phyloP scores from a whole-genome alignment of 2,329 filamentous ascomycete species.

The Cadophora malorum region DNA sequence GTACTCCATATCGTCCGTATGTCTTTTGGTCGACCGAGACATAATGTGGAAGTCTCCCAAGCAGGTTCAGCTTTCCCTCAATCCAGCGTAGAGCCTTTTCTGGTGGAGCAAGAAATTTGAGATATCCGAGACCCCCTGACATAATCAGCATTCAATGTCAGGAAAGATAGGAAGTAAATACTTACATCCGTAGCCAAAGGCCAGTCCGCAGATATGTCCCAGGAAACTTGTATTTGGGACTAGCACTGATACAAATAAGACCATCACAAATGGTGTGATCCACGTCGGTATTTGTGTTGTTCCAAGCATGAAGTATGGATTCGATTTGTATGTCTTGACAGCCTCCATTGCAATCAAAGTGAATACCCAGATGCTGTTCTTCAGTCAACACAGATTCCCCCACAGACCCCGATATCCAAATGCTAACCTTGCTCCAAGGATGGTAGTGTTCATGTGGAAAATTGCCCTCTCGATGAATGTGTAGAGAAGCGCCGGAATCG shows the following conservation, averaged over 20 bases:
- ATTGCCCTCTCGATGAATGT: conserved; percentile 78
- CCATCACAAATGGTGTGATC: conserved; percentile 82
- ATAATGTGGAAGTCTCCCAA: conserved; percentile 86
- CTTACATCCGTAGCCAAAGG: conserved; percentile 85
- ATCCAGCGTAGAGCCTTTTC: conserved; percentile 88
- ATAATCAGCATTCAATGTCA: conserved; percentile 34
- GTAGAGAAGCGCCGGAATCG: conserved; percentile 83
- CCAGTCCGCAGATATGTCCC: conserved; percentile 85
- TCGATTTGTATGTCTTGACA: conserved; percentile 81
- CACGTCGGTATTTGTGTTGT: conserved; percentile 83
- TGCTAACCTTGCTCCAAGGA: conserved; percentile 83
- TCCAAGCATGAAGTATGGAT: conserved; percentile 75
- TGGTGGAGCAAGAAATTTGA: conserved; percentile 87
- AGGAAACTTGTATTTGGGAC: conserved; percentile 83
- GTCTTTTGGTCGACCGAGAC: conserved; percentile 96
- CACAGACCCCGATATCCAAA: not conserved
- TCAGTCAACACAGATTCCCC: conserved; percentile 32
- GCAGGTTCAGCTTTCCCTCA: conserved; percentile 84
- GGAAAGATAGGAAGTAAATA: conserved; percentile 29
- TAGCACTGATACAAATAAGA: conserved; percentile 76
- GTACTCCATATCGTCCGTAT: conserved; percentile 87
- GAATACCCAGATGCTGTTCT: conserved; percentile 85
- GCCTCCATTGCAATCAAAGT: conserved; percentile 84
- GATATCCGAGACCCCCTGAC: conserved; percentile 81
- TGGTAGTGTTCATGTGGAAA: conserved; percentile 71